These are phyloP conservation scores for Stellera chamaejasme DNA, from an alignment of 345 rosid species.

Conservation along the genomic window DNA sequence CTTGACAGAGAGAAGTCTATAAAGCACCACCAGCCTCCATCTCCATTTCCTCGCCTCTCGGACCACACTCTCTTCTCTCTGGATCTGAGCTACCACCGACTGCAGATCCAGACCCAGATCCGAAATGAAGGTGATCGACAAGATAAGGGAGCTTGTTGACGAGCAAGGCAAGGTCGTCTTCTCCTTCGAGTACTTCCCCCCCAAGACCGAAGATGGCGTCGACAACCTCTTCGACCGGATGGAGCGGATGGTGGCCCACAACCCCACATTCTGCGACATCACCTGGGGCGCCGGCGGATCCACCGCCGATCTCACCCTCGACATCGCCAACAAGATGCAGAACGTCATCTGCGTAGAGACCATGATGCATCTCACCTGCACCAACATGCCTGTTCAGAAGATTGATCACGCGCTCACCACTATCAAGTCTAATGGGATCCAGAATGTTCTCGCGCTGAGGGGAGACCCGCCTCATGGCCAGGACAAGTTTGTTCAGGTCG, in stretches of 20 bases:
- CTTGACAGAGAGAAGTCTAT: too few relatives aligned
- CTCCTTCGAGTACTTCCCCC: constrained; percentile 99
- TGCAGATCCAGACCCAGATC: constrained; percentile 2
- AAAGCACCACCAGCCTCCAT: too few relatives aligned
- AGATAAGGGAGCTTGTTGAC: constrained; percentile 35
- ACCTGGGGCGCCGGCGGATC: constrained; percentile 99
- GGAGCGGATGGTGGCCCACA: constrained; percentile 91
- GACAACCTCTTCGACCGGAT: constrained; percentile 94
- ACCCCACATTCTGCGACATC: constrained; percentile 92
- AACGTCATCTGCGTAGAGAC: constrained; percentile 92
- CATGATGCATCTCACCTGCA: constrained; percentile 99
- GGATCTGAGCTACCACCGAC: neutral
- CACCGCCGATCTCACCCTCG: constrained; percentile 91
- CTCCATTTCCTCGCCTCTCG: too few relatives aligned
- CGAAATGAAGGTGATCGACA: constrained; percentile 86
- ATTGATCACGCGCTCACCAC: constrained; percentile 82
- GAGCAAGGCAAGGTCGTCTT: constrained; percentile 47
- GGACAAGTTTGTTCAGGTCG: constrained; percentile 89
- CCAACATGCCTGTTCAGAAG: constrained; percentile 95
- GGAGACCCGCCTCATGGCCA: constrained; percentile 99
- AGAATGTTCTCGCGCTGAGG: constrained; percentile 96
- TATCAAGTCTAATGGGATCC: constrained; percentile 85
- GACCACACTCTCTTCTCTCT: too few relatives aligned
- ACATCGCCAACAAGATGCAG: constrained; percentile 96
- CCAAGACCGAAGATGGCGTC: constrained; percentile 95